Evolutionary conservation across 1,284 basidiomycete genomes (phyloP), one percentile per base, ranked within the genome.

Genomic region (Phellopilus nigrolimitatus): DNA sequence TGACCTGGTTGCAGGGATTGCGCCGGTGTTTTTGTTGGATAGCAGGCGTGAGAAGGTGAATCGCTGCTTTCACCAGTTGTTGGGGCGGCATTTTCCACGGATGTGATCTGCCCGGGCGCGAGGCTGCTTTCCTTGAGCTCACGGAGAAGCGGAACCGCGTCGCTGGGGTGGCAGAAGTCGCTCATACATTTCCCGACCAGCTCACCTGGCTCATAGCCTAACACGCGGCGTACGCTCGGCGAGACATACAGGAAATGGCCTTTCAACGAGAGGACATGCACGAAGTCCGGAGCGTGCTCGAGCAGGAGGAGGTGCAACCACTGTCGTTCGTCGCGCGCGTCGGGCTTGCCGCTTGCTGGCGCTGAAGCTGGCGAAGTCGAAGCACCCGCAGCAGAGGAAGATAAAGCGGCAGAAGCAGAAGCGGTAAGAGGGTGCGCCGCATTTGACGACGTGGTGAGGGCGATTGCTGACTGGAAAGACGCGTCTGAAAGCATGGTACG

Each of bases 241-340:
- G 92, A 90, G 50, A 92, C 89, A 64, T 97, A 98, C 46, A 95
- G 79, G 69, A 97, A 92, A 6, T 79, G 78, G n/a, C 95, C 95
- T 63, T 97, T 97, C 57, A 97, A 81, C 3, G 91, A 94, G 24
- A 97, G 75, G 36, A 97, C 93, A 62, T 91, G 87, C 25, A 97
- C 73, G 63, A 95, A 91, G 65, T 97, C 92, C 43, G 82, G 76
- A 9, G 71, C 70, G 42, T 79, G 71, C 57, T 85, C 82, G 49
- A 94, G 78, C 21, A 94, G 71, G 42, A 90, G 67, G 55, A 85
- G 74, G 49, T 82, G 78, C 17, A 89, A 66, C 7, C 71, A 68
- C 33, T 76, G 70, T 56, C 74, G 75, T 54, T 62, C 64, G 47
- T 69, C 61, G 24, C 56, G 49, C 25, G 55, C 21, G 30, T 52